Percentiles rank a stretch among this genome's conserved stretches.
Conservation (phyloP, 495 filamentous ascomycete genomes). For the Rostrohypoxylon terebratum region DNA sequence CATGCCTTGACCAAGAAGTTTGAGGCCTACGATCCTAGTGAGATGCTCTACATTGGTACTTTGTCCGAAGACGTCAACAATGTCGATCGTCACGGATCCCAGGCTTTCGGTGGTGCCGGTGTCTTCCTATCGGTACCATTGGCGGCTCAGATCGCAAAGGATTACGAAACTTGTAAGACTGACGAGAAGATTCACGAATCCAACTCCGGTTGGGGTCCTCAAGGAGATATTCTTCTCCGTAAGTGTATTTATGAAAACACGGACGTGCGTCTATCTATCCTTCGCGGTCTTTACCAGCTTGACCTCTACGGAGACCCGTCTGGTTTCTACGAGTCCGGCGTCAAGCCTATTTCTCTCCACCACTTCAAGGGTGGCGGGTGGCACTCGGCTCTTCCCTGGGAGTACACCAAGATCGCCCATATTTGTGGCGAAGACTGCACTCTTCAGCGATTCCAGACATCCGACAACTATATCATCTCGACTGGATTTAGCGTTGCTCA, state of each 20-base stretch:
- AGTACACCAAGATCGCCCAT: slow-evolving; percentile 73
- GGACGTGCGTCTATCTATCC: slow-evolving; percentile 68
- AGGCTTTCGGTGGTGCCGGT: slow-evolving; percentile 79
- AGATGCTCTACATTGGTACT: slow-evolving; percentile 74
- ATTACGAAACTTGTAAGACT: slow-evolving; percentile 66
- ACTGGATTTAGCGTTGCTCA: slow-evolving; percentile 74
- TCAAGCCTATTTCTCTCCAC: slow-evolving; percentile 72
- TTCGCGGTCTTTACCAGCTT: slow-evolving; percentile 74
- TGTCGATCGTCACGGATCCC: slow-evolving; percentile 73
- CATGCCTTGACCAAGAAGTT: slow-evolving; percentile 66
- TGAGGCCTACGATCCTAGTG: slow-evolving; percentile 63
- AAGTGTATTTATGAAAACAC: slow-evolving; percentile 76
- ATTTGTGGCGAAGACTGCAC: slow-evolving; percentile 73
- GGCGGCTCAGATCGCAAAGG: slow-evolving; percentile 68
- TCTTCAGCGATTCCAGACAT: slow-evolving; percentile 73
- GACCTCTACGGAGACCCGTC: slow-evolving; percentile 74
- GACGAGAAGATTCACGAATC: slow-evolving; percentile 62
- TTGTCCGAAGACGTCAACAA: slow-evolving; percentile 77
- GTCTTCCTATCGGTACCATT: slow-evolving; percentile 75
- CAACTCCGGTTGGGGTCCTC: slow-evolving; percentile 66
- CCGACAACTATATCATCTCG: slow-evolving; percentile 71
- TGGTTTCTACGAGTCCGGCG: slow-evolving; percentile 75
- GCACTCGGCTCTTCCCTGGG: slow-evolving; percentile 66
- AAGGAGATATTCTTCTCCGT: slow-evolving; percentile 74
- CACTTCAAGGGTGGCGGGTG: slow-evolving; percentile 70